Percentiles rank a stretch among this genome's conserved stretches.
Conservation (phyloP, 2,329 filamentous ascomycete genomes). For the Pseudogymnoascus sp. region DNA sequence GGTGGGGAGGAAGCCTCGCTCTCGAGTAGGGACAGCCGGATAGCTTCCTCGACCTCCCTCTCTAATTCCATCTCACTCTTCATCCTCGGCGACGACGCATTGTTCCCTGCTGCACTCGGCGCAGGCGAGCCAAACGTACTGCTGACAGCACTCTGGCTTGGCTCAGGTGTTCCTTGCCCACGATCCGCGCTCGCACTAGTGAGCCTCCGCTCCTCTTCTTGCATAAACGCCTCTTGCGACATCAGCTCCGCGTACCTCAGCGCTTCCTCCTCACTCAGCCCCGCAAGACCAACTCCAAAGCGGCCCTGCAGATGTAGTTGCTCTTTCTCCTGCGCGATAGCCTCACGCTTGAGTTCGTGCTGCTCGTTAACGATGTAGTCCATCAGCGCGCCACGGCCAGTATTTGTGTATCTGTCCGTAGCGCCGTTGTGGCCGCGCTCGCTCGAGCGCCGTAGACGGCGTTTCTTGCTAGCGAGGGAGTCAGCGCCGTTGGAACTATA, state of each 20-base stretch:
- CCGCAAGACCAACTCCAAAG: conserved; percentile 73
- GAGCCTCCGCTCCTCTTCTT: conserved; percentile 49
- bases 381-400: conserved; percentile 61
- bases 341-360: conserved; percentile 68
- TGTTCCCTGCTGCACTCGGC: conserved; percentile 40
- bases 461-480: conserved; percentile 68
- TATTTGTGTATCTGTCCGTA: conserved; percentile 50
- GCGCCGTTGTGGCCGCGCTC: conserved; percentile 52
- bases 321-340: conserved; percentile 58
- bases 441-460: conserved; percentile 60
- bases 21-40: conserved; percentile 54
- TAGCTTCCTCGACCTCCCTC: conserved; percentile 56
- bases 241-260: conserved; percentile 59
- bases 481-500: conserved; percentile 76
- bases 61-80: conserved; percentile 42
- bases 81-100: conserved; percentile 17
- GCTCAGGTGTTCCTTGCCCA: conserved; percentile 27
- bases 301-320: conserved; percentile 63
- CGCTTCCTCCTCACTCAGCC: conserved; percentile 59
- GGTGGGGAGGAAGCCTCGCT: conserved; percentile 41
- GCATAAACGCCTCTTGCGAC: conserved; percentile 51
- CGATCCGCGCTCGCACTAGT: conserved; percentile 45
- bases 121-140: conserved; percentile 48
- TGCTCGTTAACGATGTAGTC: conserved; percentile 84
- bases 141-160: conserved; percentile 30